A percentile compares a stretch with the other conserved stretches of the same genome.
phyloP scores from a whole-genome alignment of 345 rosid genomes.

The Populus euphratica region DNA sequence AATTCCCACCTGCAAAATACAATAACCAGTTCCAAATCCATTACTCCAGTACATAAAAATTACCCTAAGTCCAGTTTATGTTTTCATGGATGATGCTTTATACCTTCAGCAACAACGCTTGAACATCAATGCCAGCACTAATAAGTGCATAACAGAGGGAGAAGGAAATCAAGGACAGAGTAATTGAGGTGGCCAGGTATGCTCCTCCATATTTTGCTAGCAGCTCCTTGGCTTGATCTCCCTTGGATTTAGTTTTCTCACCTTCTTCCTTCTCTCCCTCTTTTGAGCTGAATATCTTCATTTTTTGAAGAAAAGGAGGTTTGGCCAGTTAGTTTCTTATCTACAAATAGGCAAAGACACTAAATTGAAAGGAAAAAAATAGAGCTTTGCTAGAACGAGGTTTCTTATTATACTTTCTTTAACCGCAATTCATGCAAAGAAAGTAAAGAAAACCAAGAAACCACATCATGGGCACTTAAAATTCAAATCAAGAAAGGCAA shows the following conservation, averaged over 20 bases:
- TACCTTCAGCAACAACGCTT: constrained; percentile 68
- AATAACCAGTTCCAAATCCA: background rate
- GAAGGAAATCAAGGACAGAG: constrained; percentile 82
- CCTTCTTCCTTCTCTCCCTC: constrained; percentile 44
- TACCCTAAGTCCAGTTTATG: background rate
- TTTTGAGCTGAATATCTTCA: constrained; percentile 72
- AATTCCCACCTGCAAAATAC: constrained; percentile 60
- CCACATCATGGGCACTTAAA: background rate
- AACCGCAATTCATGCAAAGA: background rate
- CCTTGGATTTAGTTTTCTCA: constrained; percentile 53
- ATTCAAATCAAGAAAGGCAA: background rate
- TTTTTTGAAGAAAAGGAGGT: background rate
- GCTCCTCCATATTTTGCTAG: constrained; percentile 85
- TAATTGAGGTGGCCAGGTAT: constrained; percentile 83
- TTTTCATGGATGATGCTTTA: background rate
- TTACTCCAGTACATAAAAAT: background rate
- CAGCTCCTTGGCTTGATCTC: constrained; percentile 78
- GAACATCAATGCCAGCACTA: constrained; percentile 71
- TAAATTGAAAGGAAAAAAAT: background rate
- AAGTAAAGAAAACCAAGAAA: background rate
- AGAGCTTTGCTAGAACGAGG: background rate
- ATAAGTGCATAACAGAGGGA: constrained; percentile 66
- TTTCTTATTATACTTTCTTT: background rate
- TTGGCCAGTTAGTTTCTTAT: background rate
- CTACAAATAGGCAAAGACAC: background rate